Conservation (phyloP, 345 rosid genomes). For the Linum tenue region DNA sequence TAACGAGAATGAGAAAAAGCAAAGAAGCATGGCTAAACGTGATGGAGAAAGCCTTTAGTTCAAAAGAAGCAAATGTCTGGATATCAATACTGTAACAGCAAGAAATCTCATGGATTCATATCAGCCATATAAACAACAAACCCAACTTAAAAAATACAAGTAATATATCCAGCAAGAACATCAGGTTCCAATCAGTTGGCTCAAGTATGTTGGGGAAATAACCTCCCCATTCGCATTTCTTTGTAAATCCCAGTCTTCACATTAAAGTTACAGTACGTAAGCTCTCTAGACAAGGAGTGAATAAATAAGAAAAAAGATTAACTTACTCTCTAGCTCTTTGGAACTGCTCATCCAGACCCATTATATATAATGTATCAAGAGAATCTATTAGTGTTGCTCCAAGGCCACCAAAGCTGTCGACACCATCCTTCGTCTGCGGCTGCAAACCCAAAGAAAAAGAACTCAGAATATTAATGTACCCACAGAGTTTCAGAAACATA, state of each 20-base stretch:
- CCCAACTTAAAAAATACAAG: background rate
- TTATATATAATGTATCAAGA: constrained; percentile 82
- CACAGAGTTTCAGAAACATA: background rate
- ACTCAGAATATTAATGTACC: constrained; percentile 4
- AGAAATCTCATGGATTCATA: background rate
- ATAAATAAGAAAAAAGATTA: background rate
- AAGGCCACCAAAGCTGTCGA: constrained; percentile 94
- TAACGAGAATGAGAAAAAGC: background rate
- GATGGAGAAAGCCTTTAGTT: background rate
- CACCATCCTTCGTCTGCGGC: constrained; percentile 85
- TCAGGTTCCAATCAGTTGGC: background rate
- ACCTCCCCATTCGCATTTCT: too few relatives aligned
- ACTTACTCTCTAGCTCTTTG: constrained; percentile 91
- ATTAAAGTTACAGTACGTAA: too few relatives aligned
- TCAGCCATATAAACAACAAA: background rate
- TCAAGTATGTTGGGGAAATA: background rate
- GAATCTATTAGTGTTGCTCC: constrained; percentile 87
- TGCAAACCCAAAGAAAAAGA: constrained; percentile 18
- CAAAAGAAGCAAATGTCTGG: background rate
- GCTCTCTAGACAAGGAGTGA: too few relatives aligned
- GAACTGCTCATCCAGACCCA: constrained; percentile 85
- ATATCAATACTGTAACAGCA: background rate
- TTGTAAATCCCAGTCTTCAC: too few relatives aligned
- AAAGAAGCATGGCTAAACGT: background rate
- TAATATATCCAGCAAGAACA: background rate